phyloP scores from a whole-genome alignment of 108 stramenopile species.

The Cyclotella baltica region DNA sequence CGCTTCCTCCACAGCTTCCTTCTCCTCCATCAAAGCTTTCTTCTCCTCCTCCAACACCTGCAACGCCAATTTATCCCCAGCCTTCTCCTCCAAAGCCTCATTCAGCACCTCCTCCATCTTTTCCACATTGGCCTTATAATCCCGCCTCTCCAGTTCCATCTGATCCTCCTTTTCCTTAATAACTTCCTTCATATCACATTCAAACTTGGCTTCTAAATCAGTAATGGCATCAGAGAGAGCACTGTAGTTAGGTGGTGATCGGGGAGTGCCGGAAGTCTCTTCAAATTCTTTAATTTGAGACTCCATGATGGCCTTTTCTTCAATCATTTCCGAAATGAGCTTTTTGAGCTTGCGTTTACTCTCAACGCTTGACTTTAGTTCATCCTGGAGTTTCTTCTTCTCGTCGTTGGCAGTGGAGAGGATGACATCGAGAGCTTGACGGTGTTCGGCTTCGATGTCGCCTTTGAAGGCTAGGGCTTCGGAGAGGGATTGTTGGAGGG shows the following conservation, averaged over 20 bases:
- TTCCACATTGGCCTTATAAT: not conserved
- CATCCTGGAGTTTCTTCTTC: not conserved
- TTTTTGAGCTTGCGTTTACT: conserved; percentile 17
- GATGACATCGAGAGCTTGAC: conserved; percentile 6
- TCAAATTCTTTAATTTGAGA: not conserved
- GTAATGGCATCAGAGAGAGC: conserved; percentile 19
- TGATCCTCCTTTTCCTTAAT: conserved; percentile 28
- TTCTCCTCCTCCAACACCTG: not conserved
- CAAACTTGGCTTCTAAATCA: conserved; percentile 27
- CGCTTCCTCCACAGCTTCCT: no score
- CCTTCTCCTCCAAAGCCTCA: conserved; percentile 5
- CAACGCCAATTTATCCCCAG: not conserved
- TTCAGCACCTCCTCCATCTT: not conserved
- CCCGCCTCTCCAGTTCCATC: conserved; percentile 8
- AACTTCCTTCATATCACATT: conserved; percentile 10
- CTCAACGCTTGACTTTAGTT: not conserved
- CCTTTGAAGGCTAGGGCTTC: not conserved
- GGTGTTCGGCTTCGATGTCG: conserved; percentile 4
- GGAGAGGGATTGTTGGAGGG: conserved; percentile 11
- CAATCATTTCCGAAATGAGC: not conserved
- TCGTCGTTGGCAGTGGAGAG: not conserved
- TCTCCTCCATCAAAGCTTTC: no score
- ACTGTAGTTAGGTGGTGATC: not conserved
- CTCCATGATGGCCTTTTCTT: conserved; percentile 5
- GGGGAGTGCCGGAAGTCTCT: not conserved